Base-by-base conservation (phyloP, 768 basidiomycete species). In the Bullera alba region DNA sequence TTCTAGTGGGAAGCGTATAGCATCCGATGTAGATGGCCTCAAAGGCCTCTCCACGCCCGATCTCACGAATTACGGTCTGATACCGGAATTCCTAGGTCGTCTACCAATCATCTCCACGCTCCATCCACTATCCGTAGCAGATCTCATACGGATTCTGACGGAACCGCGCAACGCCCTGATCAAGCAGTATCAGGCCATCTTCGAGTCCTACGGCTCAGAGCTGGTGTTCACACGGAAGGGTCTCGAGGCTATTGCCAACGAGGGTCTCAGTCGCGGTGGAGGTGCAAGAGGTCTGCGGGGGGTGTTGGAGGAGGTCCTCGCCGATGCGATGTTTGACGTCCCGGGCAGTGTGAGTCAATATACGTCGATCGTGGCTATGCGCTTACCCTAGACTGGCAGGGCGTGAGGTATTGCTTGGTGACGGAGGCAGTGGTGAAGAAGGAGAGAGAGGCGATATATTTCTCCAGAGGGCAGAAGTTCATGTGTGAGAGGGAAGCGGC, bases 41-140 rank as follows among this genome's bases (percentile, higher is more conserved):
- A 55, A 63, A 49, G 66, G 63, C n/a, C 42, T 71, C 14, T 47
- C 48, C 29, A 53, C 56, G 38, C 36, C 61, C 81, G 90, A 96
- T 75, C 79, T 96, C 8, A 79, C 86, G 3, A 81, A 83, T 78
- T 95, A 85, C 55, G 91, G 91, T 80, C 85, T 95, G 56, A 96
- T 96, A 51, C 92, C 92, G 21, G 92, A 97, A 49, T 96, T 97
- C 61, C 80, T 93, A 44, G 89, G 87, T 16, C 85, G 93, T 25
- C 74, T 95, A n/a, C 92, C 92, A 4, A 84, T 89, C n/a, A 78
- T 91, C 29, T 86, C 92, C 3, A 82, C 88, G 1, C 79, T 97
- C 5, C 72, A 84, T 5, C 84, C 86, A 5, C 77, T 96, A 2
- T 84, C 86, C 4, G 79, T 85, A 8, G 67, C 80, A 10, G 93